Evolutionary conservation across 805 yeast species (phyloP), one percentile per base, ranked within the genome.

Genomic region (Hanseniaspora singularis): DNA sequence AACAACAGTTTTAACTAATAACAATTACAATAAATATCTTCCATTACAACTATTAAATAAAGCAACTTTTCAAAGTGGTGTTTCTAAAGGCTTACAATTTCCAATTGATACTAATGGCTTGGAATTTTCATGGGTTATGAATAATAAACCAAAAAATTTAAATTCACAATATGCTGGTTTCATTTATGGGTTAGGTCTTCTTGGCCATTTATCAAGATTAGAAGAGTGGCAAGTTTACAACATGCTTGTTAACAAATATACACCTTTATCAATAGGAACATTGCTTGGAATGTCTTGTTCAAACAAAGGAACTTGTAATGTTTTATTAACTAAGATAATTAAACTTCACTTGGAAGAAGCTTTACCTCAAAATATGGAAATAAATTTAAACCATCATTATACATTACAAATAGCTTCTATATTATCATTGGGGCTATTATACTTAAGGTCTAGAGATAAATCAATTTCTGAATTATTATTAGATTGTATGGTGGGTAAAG

Each of bases 171-270:
- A 88, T 66, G 96, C 96, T 19, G 99, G 99, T 0, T 87, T 92
- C 54, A 63, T 92, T n/a, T 64, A 86, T 16, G 98, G 96, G 0
- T 66, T 92, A 22, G 99, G 99, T 0, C 65, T 92, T 26, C 85
- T 85, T 62, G 97, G 97, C 0, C 95, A 88, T 58, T 64, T 92
- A 55, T 77, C 73, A 49, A 70, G 71, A 34, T 64, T 92, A 22
- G 97, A 89, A 56, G 96, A 92, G 60, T 92, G 97, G 96, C 96
- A 88, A 58, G 82, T 89, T 26, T 92, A 86, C 60, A 88, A 89
- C 57, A 87, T 86, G 54, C 65, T 92, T 45, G 94, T 95, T 0
- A 94, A 95, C 0, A 88, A 92, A 53, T 86, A 84, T 55, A 74
- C 81, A 3, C 73, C 73, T 33, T 84, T 95, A 0, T 84, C 95